A percentile compares a stretch with the other conserved stretches of the same genome.
These are phyloP conservation scores for Phytophthora lateralis DNA, from an alignment of 352 stramenopile genomes.

Conservation along the genomic window DNA sequence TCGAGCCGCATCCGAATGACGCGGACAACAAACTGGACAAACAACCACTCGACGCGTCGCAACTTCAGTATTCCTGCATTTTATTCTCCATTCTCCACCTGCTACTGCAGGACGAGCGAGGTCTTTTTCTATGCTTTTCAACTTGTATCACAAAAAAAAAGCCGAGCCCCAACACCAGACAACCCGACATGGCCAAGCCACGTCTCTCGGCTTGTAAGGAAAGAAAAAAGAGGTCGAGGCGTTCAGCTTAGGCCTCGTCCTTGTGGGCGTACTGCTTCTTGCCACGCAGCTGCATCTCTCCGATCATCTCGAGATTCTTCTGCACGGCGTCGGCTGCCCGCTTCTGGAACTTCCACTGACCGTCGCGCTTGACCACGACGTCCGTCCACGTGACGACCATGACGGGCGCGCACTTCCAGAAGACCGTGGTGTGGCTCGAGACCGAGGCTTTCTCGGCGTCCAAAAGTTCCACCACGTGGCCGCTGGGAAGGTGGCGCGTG, in stretches of 20 bases:
- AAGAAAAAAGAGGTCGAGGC: conserved; percentile 3
- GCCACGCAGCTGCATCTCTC: conserved; percentile 86
- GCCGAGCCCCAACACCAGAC: background rate
- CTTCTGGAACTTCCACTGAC: conserved; percentile 78
- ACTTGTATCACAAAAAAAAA: background rate
- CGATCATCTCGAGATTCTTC: conserved; percentile 91
- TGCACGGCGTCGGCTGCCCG: conserved; percentile 77
- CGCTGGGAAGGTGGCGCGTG: conserved; percentile 80
- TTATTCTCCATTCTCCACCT: conserved; percentile 20
- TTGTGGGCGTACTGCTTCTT: conserved; percentile 89
- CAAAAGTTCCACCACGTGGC: conserved; percentile 75
- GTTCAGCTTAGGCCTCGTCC: conserved; percentile 43
- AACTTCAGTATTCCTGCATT: conserved; percentile 12
- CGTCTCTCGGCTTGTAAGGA: background rate
- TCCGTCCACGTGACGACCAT: conserved; percentile 87
- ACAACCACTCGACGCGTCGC: background rate
- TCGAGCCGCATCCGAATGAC: background rate
- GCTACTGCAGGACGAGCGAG: conserved; percentile 4
- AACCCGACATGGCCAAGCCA: background rate
- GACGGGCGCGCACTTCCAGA: conserved; percentile 87
- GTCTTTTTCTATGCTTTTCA: conserved; percentile 28
- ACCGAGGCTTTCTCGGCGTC: conserved; percentile 62
- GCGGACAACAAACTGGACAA: background rate
- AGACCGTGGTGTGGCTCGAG: conserved; percentile 70
- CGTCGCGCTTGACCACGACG: conserved; percentile 73